Percentiles rank a stretch among this genome's conserved stretches.
These are phyloP conservation scores for Gossypium australe DNA, from an alignment of 345 rosid species.

Conservation along the genomic window DNA sequence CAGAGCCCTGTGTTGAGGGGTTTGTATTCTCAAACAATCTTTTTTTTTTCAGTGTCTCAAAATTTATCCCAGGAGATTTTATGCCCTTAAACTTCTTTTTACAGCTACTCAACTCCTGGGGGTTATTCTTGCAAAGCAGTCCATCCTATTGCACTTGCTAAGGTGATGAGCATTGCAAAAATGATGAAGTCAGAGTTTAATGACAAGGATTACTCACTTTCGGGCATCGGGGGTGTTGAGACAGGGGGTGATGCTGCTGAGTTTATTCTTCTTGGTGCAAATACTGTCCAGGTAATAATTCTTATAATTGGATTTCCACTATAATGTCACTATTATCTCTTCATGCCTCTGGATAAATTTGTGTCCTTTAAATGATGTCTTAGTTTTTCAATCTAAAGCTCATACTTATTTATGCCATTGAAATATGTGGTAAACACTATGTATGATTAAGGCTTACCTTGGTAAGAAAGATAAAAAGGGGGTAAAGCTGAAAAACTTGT, in stretches of 20 bases:
- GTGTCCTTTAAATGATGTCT: not conserved
- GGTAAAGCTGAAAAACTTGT: no score
- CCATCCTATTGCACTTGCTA: slow-evolving; percentile 88
- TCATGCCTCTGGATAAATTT: not conserved
- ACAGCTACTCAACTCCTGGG: slow-evolving; percentile 94
- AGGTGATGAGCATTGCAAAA: slow-evolving; percentile 86
- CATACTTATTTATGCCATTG: no score
- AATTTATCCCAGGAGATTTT: slow-evolving; percentile 2
- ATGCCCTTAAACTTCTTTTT: slow-evolving; percentile 17
- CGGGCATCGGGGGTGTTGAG: slow-evolving; percentile 96
- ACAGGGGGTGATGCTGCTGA: slow-evolving; percentile 92
- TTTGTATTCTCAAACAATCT: slow-evolving; percentile 30
- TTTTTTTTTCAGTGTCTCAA: slow-evolving; percentile 1
- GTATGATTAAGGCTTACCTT: no score
- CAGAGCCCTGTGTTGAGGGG: slow-evolving; percentile 99
- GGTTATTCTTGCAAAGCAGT: slow-evolving; percentile 95
- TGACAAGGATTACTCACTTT: slow-evolving; percentile 55
- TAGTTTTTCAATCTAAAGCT: not conserved
- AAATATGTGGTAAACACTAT: no score
- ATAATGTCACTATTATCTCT: not conserved
- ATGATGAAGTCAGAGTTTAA: slow-evolving; percentile 79
- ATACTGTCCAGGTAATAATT: slow-evolving; percentile 73
- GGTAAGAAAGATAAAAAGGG: no score
- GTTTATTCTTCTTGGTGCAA: slow-evolving; percentile 89
- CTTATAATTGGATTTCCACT: not conserved